Conservation (phyloP, 2,329 filamentous ascomycete species). For the Aspergillus flavus region DNA sequence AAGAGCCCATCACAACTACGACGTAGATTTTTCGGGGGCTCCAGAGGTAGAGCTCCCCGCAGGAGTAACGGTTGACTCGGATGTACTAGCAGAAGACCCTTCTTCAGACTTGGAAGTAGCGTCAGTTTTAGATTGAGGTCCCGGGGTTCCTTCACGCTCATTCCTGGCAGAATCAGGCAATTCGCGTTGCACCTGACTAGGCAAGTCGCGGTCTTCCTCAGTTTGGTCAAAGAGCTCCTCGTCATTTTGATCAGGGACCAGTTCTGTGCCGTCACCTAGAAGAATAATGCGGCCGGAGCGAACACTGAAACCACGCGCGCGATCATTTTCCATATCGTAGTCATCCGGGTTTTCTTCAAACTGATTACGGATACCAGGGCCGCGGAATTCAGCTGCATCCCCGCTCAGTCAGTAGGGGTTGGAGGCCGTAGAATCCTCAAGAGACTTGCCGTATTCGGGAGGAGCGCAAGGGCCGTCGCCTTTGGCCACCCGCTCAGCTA, state of each 20-base stretch:
- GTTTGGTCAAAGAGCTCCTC: slow-evolving; percentile 93
- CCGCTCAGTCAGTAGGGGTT: slow-evolving; percentile 45
- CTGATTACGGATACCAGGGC: slow-evolving; percentile 78
- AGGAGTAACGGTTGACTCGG: slow-evolving; percentile 41
- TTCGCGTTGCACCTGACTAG: slow-evolving; percentile 75
- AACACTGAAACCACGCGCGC: slow-evolving; percentile 70
- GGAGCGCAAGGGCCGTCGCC: slow-evolving; percentile 98
- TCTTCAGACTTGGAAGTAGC: slow-evolving; percentile 22
- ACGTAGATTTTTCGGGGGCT: slow-evolving; percentile 31
- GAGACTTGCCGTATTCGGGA: slow-evolving; percentile 95
- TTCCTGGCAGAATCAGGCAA: slow-evolving; percentile 43
- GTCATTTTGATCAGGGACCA: slow-evolving; percentile 84
- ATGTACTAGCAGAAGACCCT: slow-evolving; percentile 30
- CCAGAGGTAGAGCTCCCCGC: slow-evolving; percentile 33
- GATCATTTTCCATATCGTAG: slow-evolving; percentile 54
- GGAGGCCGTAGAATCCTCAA: slow-evolving; percentile 46
- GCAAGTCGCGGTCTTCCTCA: slow-evolving; percentile 81
- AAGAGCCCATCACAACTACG: slow-evolving; percentile 28
- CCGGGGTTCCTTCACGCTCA: slow-evolving; percentile 56
- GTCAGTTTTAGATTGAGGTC: slow-evolving; percentile 45
- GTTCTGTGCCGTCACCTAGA: slow-evolving; percentile 91
- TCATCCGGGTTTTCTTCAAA: slow-evolving; percentile 73
- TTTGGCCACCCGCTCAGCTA: slow-evolving; percentile 89
- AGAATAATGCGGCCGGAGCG: slow-evolving; percentile 84
- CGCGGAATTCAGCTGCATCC: slow-evolving; percentile 76